Conservation (phyloP, 2,329 filamentous ascomycete genomes). For the Thielaviopsis punctulata region DNA sequence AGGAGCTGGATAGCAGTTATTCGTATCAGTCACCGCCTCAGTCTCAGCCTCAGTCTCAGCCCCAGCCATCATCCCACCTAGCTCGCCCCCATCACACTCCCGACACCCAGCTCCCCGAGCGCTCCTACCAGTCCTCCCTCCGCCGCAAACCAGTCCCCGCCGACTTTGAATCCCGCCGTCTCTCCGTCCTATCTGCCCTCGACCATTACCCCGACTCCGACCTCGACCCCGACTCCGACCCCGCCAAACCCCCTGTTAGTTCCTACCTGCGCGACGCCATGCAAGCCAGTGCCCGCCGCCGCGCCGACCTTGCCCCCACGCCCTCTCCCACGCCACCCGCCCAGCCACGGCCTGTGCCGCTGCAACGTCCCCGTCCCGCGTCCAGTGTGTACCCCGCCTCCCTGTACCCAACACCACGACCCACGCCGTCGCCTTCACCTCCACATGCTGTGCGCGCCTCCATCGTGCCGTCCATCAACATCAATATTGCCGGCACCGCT, state of each 20-base stretch:
- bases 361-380: not conserved
- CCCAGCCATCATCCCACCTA: constrained; percentile 11
- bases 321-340: constrained; percentile 24
- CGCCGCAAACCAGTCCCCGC: constrained; percentile 7
- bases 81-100: constrained; percentile 11
- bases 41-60: not conserved
- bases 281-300: constrained; percentile 18
- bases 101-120: not conserved
- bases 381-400: not conserved
- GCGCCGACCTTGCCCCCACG: constrained; percentile 23
- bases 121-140: too few relatives aligned
- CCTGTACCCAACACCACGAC: not conserved
- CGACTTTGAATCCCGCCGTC: constrained; percentile 3
- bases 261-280: constrained; percentile 27
- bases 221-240: constrained; percentile 18
- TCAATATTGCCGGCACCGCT: constrained; percentile 8
- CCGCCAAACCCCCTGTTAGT: constrained; percentile 45
- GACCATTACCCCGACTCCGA: too few relatives aligned
- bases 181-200: constrained; percentile 3
- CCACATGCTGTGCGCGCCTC: not conserved
- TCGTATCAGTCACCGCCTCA: constrained; percentile 12
- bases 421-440: constrained; percentile 3
- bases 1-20: constrained; percentile 9
- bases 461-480: constrained; percentile 2
- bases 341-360: constrained; percentile 19